Percentiles rank a stretch among this genome's conserved stretches.
Evolutionary conservation across 306 rosid genomes (phyloP).

Genomic region (Parietaria judaica): DNA sequence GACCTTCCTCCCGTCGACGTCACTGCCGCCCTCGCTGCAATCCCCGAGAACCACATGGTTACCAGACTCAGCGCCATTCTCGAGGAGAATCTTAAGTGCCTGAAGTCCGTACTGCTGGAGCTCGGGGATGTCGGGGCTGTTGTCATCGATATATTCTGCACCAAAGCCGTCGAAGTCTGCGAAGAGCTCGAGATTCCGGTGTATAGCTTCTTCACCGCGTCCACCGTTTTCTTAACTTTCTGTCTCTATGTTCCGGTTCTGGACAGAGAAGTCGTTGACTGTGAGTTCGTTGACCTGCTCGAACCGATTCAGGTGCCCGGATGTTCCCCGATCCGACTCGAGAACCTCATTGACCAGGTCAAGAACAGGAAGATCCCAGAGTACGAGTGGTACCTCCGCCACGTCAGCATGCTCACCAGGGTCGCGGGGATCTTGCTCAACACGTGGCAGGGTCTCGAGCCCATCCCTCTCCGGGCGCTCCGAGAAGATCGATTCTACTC

Average conservation of each 20-base stretch:
- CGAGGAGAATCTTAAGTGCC: conserved; percentile 12
- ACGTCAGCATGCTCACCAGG: conserved; percentile 23
- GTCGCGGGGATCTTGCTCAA: conserved; percentile 28
- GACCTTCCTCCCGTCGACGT: conserved; percentile 44
- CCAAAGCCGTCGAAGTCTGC: conserved; percentile 37
- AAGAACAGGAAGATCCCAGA: conserved; percentile 29
- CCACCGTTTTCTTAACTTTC: conserved; percentile 28
- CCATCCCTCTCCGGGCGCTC: conserved; percentile 20
- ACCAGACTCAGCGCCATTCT: conserved; percentile 23
- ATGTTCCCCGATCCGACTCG: conserved; percentile 21
- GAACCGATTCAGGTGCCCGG: conserved; percentile 35
- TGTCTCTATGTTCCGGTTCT: conserved; percentile 27
- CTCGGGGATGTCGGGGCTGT: conserved; percentile 18
- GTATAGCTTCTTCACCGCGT: conserved; percentile 33
- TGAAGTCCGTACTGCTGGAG: conserved; percentile 19
- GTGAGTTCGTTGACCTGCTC: conserved; percentile 40
- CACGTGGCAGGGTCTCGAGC: conserved; percentile 41
- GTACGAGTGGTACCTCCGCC: conserved; percentile 28
- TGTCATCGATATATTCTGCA: conserved; percentile 33
- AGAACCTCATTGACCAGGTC: conserved; percentile 36
- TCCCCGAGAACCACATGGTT: conserved; percentile 12
- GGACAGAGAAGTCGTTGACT: conserved; percentile 32
- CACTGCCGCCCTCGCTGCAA: conserved; percentile 20
- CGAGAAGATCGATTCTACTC: conserved; percentile 26
- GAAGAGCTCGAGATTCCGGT: conserved; percentile 21